Conservation (phyloP, 2,329 filamentous ascomycete genomes). For the Aureobasidium sp. region DNA sequence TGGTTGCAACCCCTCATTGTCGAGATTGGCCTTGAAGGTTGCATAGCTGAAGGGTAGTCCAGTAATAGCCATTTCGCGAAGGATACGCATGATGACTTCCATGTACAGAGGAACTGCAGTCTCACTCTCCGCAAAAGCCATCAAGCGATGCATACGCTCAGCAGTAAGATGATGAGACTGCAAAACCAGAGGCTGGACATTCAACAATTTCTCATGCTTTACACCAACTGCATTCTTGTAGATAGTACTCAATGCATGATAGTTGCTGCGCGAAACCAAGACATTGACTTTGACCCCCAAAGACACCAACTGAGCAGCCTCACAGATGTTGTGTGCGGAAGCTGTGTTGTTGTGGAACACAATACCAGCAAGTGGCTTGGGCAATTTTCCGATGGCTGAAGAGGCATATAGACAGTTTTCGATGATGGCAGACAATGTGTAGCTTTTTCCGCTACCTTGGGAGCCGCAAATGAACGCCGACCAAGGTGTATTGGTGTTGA, state of each 20-base stretch:
- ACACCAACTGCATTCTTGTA: slow-evolving; percentile 32
- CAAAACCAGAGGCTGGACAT: slow-evolving; percentile 39
- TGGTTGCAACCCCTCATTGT: slow-evolving; percentile 32
- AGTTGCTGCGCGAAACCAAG: slow-evolving; percentile 43
- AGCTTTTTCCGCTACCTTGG: slow-evolving; percentile 54
- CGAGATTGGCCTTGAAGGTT: slow-evolving; percentile 35
- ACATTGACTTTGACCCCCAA: slow-evolving; percentile 40
- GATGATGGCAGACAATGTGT: slow-evolving; percentile 50
- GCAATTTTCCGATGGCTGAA: slow-evolving; percentile 34
- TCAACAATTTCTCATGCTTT: slow-evolving; percentile 29
- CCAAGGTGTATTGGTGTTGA: slow-evolving; percentile 48
- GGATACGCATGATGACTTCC: slow-evolving; percentile 45
- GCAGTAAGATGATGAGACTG: slow-evolving; percentile 42
- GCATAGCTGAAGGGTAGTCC: slow-evolving; percentile 41
- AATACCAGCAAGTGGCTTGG: slow-evolving; percentile 48
- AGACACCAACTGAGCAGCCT: slow-evolving; percentile 48
- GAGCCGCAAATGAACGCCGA: slow-evolving; percentile 55
- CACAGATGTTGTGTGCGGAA: slow-evolving; percentile 43
- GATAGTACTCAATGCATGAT: slow-evolving; percentile 30
- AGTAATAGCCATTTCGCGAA: slow-evolving; percentile 47
- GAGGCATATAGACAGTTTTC: slow-evolving; percentile 48
- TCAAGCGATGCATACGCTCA: slow-evolving; percentile 45
- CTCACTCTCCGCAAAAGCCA: slow-evolving; percentile 39
- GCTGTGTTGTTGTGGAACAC: slow-evolving; percentile 50
- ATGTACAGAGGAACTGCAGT: slow-evolving; percentile 47